A percentile compares a stretch with the other conserved stretches of the same genome.
Conservation (phyloP, 2,329 filamentous ascomycete genomes). For the Ilyonectria sp. region DNA sequence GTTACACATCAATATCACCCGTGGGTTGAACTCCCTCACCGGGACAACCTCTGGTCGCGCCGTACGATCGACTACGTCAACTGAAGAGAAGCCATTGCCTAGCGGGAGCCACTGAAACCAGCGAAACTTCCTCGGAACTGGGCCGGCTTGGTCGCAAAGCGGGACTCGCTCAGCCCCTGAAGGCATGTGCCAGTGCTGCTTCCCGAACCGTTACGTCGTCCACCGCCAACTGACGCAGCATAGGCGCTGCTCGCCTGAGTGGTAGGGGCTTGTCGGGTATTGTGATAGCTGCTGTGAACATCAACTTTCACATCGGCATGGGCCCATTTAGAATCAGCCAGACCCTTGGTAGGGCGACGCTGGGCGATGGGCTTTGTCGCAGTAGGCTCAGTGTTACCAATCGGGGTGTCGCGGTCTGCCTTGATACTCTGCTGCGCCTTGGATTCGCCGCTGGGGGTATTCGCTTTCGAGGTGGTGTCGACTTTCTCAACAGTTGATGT, state of each 20-base stretch:
- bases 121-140: slow-evolving; percentile 33
- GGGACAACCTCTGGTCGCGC: neutral
- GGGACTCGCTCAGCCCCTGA: slow-evolving; percentile 27
- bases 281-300: too few species aligned
- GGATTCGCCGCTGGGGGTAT: neutral
- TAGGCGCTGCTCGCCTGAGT: neutral
- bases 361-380: neutral
- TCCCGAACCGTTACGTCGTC: neutral
- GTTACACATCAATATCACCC: neutral
- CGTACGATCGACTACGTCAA: too few species aligned
- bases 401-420: neutral
- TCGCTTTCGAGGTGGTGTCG: neutral
- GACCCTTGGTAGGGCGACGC: slow-evolving; percentile 22
- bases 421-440: neutral
- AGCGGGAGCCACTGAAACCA: slow-evolving; percentile 14
- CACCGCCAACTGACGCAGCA: neutral
- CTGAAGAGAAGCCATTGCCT: neutral
- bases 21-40: neutral
- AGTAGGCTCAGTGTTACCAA: slow-evolving; percentile 20
- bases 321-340: slow-evolving; percentile 39
- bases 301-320: neutral
- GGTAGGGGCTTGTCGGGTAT: neutral
- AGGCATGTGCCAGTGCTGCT: neutral
- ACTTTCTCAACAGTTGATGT: slow-evolving; percentile 2
- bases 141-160: slow-evolving; percentile 29